Evolutionary conservation across 2,329 filamentous ascomycete species (phyloP), one percentile per base, ranked within the genome.

Genomic region (Epichloe aotearoae): DNA sequence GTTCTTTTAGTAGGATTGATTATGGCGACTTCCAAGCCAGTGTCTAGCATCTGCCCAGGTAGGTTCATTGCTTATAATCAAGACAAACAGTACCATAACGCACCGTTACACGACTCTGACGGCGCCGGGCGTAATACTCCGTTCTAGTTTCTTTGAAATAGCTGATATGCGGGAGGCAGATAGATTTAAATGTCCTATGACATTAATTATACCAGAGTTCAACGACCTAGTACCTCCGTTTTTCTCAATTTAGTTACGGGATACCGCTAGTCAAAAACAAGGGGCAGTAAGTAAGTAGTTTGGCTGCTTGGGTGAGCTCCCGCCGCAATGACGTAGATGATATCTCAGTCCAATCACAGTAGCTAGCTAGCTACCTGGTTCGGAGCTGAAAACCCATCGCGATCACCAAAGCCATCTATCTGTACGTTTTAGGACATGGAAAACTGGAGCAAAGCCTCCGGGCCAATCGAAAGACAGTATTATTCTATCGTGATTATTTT

Each of bases 321-420:
- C 43, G 54, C 55, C 52, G 55, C 53, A 42, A 54, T 58, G 57
- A 57, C 57, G 57, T 57, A 56, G 50, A 46, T 42, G 41, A 46
- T 23, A 30, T 30, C 3, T 19, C 10, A 11, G 44, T 34, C 34
- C 47, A 39, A 26, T 40, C 47, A 34, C 26, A 30, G 26, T 30
- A 30, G 26, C 26, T 30, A 10, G 26, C 26, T 30, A 30, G 30
- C 30, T 30, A 11, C 30, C 30, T 30, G 30, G 30, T 30, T 30
- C 10, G 30, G 30, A 30, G 30, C 30, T 30, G 2, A 30, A 30
- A 11, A 30, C 8, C 30, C 30, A 30, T 30, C 30, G 30, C 30
- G 30, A 30, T 30, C 30, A 30, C 20, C 26, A 33, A 17, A 34
- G 43, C 26, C 10, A n/a, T 15, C 12, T 8, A 26, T 3, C 23